Percentiles rank a stretch among this genome's conserved stretches.
phyloP scores from a whole-genome alignment of 139 green algal genomes.

The Picocystis salinarum region DNA sequence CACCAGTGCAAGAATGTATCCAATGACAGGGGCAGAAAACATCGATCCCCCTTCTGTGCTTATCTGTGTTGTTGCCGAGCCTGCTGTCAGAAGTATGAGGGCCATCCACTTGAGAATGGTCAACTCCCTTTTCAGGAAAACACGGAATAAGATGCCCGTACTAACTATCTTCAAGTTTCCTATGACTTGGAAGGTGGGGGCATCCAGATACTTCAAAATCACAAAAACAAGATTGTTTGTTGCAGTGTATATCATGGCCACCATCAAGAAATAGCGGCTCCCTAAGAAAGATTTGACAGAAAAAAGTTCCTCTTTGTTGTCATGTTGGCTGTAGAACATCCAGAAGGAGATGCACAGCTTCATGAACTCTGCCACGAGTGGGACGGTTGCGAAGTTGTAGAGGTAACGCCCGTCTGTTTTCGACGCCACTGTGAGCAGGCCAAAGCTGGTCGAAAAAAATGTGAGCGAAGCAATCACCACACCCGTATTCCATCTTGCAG shows the following conservation, averaged over 20 bases:
- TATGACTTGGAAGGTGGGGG: conserved; percentile 43
- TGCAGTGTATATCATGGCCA: conserved; percentile 40
- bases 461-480: too few species aligned
- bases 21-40: conserved; percentile 14
- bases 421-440: conserved; percentile 24
- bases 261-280: conserved; percentile 36
- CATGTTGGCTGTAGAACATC: conserved; percentile 17
- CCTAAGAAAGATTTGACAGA: too few species aligned
- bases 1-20: conserved; percentile 13
- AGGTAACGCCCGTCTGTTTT: conserved; percentile 20
- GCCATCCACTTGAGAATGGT: conserved; percentile 27
- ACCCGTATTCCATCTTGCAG: too few species aligned
- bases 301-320: conserved; percentile 10
- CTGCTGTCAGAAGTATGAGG: conserved; percentile 30
- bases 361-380: conserved; percentile 28
- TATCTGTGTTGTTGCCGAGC: conserved; percentile 31
- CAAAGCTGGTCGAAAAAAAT: conserved; percentile 2
- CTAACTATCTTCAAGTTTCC: conserved; percentile 53
- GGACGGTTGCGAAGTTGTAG: conserved; percentile 38
- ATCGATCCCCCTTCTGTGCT: conserved; percentile 9
- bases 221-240: conserved; percentile 48
- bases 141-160: conserved; percentile 32
- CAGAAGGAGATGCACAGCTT: conserved; percentile 22
- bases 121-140: conserved; percentile 18
- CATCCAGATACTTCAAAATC: conserved; percentile 29